Base-by-base conservation (phyloP, 2,329 filamentous ascomycete species). In the Beauveria medogensis region DNA sequence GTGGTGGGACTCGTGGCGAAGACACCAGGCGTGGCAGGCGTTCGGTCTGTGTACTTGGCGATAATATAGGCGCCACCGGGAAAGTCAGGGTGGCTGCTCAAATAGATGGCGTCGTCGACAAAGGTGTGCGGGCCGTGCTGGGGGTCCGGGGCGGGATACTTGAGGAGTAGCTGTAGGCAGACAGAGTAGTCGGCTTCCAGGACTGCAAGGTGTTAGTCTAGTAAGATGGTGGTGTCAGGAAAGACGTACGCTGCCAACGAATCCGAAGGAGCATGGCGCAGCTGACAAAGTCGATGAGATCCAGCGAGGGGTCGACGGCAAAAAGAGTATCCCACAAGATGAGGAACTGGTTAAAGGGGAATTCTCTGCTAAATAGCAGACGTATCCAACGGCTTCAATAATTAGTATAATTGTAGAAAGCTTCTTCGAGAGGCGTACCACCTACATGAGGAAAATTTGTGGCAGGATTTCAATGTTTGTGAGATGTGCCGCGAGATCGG, bases 191-290 rank as follows among this genome's bases (percentile, higher is more conserved):
- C 93, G 14, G 90, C 87, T 64, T 91, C 85, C 28, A 97, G 77
- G 41, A 99, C 89, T 92, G 63, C 5, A 62, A 22, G 46, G 7
- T 24, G 64, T 75, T 60, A 75, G 70, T 53, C 48, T 43, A 16
- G 20, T 52, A 30, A 41, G 9, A 52, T 10, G 7, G 3, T 12
- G 24, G 34, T 18, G 37, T 20, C 3, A 2, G 7, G 24, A 20
- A 40, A 26, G 37, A 74, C 88, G 78, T 76, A 94, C 90, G 77
- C 67, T 92, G 85, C 92, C 92, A 97, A 61, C 93, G 85, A 67
- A 97, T 91, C 55, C 94, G 85, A 51, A 99, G 78, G 26, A 99
- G 78, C 92, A 99, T 97, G 6, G 92, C 88, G 56, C 97, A 86
- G 67, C 92, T 97, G n/a, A 97, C 87, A 60, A 94, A 81, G 69